Percentiles rank a stretch among this genome's conserved stretches.
Conservation (phyloP, 495 filamentous ascomycete species). For the Corynascus novoguineensis region DNA sequence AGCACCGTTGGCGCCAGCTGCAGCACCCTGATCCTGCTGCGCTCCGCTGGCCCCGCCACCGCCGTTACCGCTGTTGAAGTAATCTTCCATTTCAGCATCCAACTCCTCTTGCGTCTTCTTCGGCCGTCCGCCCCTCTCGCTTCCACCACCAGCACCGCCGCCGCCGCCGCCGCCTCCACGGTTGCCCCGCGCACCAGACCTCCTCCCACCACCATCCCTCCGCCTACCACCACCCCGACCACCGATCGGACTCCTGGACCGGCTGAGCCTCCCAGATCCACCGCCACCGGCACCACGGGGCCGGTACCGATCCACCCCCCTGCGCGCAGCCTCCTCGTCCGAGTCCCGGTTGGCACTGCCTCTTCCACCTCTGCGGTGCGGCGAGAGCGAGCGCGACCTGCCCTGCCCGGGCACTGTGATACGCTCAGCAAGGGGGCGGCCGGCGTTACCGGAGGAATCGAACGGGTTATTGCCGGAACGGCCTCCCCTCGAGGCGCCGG, state of each 20-base stretch:
- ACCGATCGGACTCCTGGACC: conserved; percentile 46
- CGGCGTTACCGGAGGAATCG: conserved; percentile 51
- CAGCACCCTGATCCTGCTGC: conserved; percentile 20
- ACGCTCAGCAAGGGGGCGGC: conserved; percentile 67
- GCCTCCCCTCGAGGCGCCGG: conserved; percentile 15
- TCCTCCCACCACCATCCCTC: conserved; percentile 23
- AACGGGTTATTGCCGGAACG: conserved; percentile 49
- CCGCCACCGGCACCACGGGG: conserved; percentile 48
- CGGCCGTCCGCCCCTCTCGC: conserved; percentile 52
- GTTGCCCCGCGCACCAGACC: conserved; percentile 35
- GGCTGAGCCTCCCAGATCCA: conserved; percentile 24
- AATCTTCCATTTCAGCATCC: conserved; percentile 94
- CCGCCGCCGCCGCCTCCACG: conserved; percentile 36
- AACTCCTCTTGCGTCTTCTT: conserved; percentile 90
- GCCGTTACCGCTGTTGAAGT: conserved; percentile 55
- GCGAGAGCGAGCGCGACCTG: conserved; percentile 47
- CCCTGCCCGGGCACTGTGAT: conserved; percentile 51
- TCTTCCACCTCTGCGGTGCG: conserved; percentile 39
- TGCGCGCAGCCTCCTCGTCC: conserved; percentile 57
- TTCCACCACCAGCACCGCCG: conserved; percentile 32
- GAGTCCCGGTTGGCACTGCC: conserved; percentile 39
- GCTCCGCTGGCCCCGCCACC: conserved; percentile 17
- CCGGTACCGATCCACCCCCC: conserved; percentile 79
- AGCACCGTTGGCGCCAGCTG: neutral
- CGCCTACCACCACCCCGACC: conserved; percentile 29